Conservation (phyloP, 2,329 filamentous ascomycete species). For the Exserohilum rostratum region DNA sequence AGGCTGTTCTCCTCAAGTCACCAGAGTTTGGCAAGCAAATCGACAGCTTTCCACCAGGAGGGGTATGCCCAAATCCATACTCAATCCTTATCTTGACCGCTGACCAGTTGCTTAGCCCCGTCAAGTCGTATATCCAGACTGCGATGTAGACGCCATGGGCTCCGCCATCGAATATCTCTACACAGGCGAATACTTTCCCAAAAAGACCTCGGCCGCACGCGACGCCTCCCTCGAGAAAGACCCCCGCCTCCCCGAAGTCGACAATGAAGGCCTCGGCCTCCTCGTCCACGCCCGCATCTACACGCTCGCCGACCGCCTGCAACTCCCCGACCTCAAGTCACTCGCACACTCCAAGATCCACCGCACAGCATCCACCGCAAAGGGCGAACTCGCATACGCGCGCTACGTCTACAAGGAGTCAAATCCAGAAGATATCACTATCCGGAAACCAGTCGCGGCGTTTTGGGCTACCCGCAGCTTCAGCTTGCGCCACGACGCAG, state of each 20-base stretch:
- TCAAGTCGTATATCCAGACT: constrained; percentile 69
- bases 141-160: constrained; percentile 75
- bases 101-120: constrained; percentile 57
- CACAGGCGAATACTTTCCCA: constrained; percentile 84
- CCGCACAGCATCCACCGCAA: constrained; percentile 83
- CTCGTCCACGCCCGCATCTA: constrained; percentile 90
- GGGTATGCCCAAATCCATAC: constrained; percentile 56
- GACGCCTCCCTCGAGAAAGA: constrained; percentile 73
- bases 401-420: constrained; percentile 88
- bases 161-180: constrained; percentile 86
- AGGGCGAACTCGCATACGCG: constrained; percentile 90
- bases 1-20: constrained; percentile 74
- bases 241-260: constrained; percentile 67
- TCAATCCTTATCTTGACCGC: background rate
- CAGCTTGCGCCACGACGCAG: constrained; percentile 82
- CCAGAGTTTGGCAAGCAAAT: constrained; percentile 74
- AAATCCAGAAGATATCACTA: constrained; percentile 68
- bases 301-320: constrained; percentile 82
- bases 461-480: constrained; percentile 87
- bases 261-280: constrained; percentile 81
- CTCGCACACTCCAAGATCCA: constrained; percentile 90
- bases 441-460: constrained; percentile 82
- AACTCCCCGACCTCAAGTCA: constrained; percentile 68
- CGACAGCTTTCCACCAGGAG: constrained; percentile 65
- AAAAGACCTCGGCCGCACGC: constrained; percentile 62